Conservation (phyloP, 108 stramenopile species). For the Bacterosira constricta region DNA sequence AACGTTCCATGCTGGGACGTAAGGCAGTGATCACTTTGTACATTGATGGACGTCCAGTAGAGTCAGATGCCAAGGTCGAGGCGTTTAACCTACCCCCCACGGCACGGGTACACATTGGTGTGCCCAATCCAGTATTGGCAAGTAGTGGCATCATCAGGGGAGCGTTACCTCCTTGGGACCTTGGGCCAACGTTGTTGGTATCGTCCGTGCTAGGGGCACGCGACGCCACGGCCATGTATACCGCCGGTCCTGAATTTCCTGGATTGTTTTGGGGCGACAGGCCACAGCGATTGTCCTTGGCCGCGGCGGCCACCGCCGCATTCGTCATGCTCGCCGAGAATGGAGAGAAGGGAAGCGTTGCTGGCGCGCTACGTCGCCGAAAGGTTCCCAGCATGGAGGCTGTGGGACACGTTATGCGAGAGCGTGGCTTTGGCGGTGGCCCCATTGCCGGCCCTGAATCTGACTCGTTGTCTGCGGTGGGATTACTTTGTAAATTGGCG, state of each 20-base stretch:
- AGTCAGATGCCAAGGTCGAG: slow-evolving; percentile 80
- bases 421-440: slow-evolving; percentile 50
- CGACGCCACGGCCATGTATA: slow-evolving; percentile 84
- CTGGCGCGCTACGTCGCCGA: slow-evolving; percentile 75
- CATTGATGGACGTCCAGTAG: slow-evolving; percentile 82
- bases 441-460: slow-evolving; percentile 59
- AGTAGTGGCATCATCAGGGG: slow-evolving; percentile 77
- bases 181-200: slow-evolving; percentile 73
- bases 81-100: slow-evolving; percentile 79
- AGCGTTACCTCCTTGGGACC: slow-evolving; percentile 76
- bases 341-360: slow-evolving; percentile 84
- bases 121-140: slow-evolving; percentile 78
- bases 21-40: slow-evolving; percentile 72
- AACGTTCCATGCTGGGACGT: slow-evolving; percentile 76
- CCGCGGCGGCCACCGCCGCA: slow-evolving; percentile 77
- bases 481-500: slow-evolving; percentile 70
- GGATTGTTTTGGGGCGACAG: slow-evolving; percentile 90
- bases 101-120: slow-evolving; percentile 73
- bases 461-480: slow-evolving; percentile 75
- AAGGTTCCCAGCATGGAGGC: slow-evolving; percentile 80
- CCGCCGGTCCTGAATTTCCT: slow-evolving; percentile 82
- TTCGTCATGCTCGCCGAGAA: slow-evolving; percentile 82
- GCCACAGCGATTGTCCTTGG: slow-evolving; percentile 83
- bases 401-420: slow-evolving; percentile 74
- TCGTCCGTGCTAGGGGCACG: slow-evolving; percentile 68